A percentile compares a stretch with the other conserved stretches of the same genome.
phyloP scores from a whole-genome alignment of 2,329 filamentous ascomycete species.

The Hymenoscyphus occultus region DNA sequence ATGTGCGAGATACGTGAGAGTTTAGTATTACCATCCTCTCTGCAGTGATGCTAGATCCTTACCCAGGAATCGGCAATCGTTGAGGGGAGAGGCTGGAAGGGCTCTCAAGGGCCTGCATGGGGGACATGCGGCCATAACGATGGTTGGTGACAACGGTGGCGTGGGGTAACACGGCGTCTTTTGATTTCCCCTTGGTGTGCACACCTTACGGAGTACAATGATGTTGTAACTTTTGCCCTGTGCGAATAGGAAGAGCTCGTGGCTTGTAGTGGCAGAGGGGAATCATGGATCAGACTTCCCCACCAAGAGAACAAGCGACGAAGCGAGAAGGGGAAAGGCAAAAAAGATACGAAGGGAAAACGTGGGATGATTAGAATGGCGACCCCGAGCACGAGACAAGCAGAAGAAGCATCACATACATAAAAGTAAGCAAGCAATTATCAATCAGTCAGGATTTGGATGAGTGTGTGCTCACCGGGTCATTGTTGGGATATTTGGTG shows the following conservation, averaged over 20 bases:
- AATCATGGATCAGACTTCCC: background rate
- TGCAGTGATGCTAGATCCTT: background rate
- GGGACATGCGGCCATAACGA: background rate
- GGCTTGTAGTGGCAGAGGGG: background rate
- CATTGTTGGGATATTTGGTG: conserved; percentile 5
- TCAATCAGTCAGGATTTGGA: background rate
- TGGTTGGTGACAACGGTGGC: conserved; percentile 11
- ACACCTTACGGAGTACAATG: background rate
- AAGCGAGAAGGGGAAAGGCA: background rate
- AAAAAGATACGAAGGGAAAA: conserved; percentile 3
- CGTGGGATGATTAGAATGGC: conserved; percentile 8
- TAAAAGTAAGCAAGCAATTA: background rate
- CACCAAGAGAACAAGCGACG: background rate
- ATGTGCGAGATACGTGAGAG: background rate
- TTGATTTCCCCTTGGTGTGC: background rate
- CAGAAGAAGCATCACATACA: background rate
- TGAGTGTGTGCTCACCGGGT: background rate
- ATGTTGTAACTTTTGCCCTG: background rate
- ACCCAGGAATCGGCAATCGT: background rate
- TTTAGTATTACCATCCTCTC: background rate
- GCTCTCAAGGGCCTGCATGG: conserved; percentile 8
- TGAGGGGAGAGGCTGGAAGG: background rate
- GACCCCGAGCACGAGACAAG: background rate
- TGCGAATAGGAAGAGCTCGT: conserved; percentile 1
- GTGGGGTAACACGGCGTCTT: conserved; percentile 13